phyloP scores from a whole-genome alignment of 2,329 filamentous ascomycete genomes.

The Amauroascus niger region DNA sequence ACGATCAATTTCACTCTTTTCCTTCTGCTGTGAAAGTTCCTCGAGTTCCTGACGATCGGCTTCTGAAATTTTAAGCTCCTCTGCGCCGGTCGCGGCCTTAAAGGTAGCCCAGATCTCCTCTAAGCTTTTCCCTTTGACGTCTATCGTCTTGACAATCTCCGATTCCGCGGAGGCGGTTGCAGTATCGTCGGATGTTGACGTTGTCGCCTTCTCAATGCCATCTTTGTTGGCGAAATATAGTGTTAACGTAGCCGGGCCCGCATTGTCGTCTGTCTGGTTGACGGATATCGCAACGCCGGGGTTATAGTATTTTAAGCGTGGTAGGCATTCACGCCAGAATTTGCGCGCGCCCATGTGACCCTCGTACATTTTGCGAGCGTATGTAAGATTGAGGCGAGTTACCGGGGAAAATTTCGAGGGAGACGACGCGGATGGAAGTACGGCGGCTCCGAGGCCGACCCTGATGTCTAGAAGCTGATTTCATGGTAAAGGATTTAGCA shows the following conservation, averaged over 20 bases:
- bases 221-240: slow-evolving; percentile 34
- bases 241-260: slow-evolving; percentile 31
- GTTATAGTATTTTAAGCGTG: slow-evolving; percentile 89
- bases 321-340: slow-evolving; percentile 78
- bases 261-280: slow-evolving; percentile 53
- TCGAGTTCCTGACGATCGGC: slow-evolving; percentile 31
- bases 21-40: slow-evolving; percentile 28
- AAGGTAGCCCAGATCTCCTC: slow-evolving; percentile 38
- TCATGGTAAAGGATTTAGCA: background rate
- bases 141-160: slow-evolving; percentile 30
- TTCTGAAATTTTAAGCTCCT: slow-evolving; percentile 38
- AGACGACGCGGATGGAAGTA: slow-evolving; percentile 49
- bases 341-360: slow-evolving; percentile 50
- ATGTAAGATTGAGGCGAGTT: slow-evolving; percentile 37
- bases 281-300: slow-evolving; percentile 74
- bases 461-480: slow-evolving; percentile 43
- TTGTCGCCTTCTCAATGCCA: slow-evolving; percentile 16
- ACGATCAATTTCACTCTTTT: slow-evolving; percentile 33
- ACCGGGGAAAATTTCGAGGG: slow-evolving; percentile 31
- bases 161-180: slow-evolving; percentile 26
- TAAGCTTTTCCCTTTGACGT: slow-evolving; percentile 33
- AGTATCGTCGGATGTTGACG: slow-evolving; percentile 22
- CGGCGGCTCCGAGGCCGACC: slow-evolving; percentile 71
- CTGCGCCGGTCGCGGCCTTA: slow-evolving; percentile 33
- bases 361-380: slow-evolving; percentile 36